A percentile compares a stretch with the other conserved stretches of the same genome.
Conservation (phyloP, 345 rosid genomes). For the Euclidium syriacum region DNA sequence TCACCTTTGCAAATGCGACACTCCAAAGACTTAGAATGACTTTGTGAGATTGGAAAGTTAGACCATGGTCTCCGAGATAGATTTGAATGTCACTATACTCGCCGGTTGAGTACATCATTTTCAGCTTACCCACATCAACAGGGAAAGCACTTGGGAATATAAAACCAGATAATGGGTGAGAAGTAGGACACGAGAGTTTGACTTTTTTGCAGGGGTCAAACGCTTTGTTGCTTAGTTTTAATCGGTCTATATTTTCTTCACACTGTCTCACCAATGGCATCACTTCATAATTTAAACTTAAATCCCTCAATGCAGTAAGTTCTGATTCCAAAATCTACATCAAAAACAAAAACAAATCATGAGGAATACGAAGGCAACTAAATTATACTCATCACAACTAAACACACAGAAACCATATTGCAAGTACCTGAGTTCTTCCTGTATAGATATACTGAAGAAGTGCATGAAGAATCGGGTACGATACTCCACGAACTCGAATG, state of each 20-base stretch:
- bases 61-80: slow-evolving; percentile 57
- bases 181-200: slow-evolving; percentile 54
- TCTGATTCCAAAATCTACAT: slow-evolving; percentile 68
- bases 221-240: slow-evolving; percentile 47
- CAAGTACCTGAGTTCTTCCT: slow-evolving; percentile 73
- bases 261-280: slow-evolving; percentile 72
- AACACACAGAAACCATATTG: no score
- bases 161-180: slow-evolving; percentile 38
- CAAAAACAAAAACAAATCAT: slow-evolving; percentile 15
- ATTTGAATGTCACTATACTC: slow-evolving; percentile 60
- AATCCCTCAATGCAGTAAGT: slow-evolving; percentile 49
- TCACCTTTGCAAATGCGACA: slow-evolving; percentile 86
- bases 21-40: slow-evolving; percentile 85
- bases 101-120: slow-evolving; percentile 38
- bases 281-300: slow-evolving; percentile 66
- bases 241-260: slow-evolving; percentile 52
- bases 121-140: slow-evolving; percentile 55
- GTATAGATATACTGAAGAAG: slow-evolving; percentile 78
- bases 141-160: slow-evolving; percentile 68
- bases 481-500: slow-evolving; percentile 42
- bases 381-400: no score
- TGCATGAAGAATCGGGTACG: slow-evolving; percentile 61
- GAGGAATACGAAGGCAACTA: background rate
- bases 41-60: slow-evolving; percentile 62
- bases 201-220: slow-evolving; percentile 51